These are phyloP conservation scores for Boletellus ananas DNA, from an alignment of 768 basidiomycete species.

Conservation along the genomic window DNA sequence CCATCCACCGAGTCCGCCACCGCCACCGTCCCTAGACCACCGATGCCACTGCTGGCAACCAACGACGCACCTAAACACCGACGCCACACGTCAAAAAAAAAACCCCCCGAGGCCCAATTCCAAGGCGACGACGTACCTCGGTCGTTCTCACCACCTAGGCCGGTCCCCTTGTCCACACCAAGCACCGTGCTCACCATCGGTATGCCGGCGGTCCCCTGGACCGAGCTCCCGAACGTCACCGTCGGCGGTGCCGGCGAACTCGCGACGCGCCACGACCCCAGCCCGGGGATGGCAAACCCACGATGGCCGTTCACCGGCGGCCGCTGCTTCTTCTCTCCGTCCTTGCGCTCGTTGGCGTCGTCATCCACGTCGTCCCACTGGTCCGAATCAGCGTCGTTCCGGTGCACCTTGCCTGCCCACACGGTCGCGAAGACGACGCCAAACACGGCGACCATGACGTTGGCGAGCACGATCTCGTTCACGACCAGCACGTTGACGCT, in stretches of 20 bases:
- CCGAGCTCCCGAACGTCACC: constrained; percentile 5
- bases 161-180: no score
- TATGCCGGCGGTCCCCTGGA: not conserved
- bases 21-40: no score
- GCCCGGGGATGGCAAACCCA: constrained; percentile 8
- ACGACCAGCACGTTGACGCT: constrained; percentile 17
- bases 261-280: constrained; percentile 20
- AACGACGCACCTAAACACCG: no score
- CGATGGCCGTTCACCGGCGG: no score
- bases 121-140: no score
- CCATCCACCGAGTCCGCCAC: no score
- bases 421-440: constrained; percentile 34
- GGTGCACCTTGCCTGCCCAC: constrained; percentile 21
- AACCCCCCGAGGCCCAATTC: no score
- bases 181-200: not conserved
- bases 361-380: not conserved
- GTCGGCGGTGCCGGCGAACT: not conserved
- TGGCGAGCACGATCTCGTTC: constrained; percentile 27
- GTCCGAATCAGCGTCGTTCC: not conserved
- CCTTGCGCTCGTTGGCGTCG: not conserved
- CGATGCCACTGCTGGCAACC: no score
- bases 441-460: constrained; percentile 30
- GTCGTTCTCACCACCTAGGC: no score
- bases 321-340: no score
- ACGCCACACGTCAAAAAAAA: no score